A percentile compares a stretch with the other conserved stretches of the same genome.
Conservation (phyloP, 1,284 basidiomycete species). For the Trichosporon faecale region DNA sequence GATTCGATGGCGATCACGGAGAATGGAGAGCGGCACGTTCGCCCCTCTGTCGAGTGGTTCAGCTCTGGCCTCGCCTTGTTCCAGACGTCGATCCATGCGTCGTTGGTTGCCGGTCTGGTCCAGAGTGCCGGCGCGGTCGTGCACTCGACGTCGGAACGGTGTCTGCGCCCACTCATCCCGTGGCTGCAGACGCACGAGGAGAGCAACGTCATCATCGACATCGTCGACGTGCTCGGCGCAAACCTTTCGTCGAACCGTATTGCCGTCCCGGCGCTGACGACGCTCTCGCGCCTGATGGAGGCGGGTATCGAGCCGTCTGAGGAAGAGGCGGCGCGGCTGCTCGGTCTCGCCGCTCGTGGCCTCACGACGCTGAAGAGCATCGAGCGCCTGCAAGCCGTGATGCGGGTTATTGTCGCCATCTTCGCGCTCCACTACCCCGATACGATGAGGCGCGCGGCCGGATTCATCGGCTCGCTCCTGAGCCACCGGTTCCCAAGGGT, state of each 20-base stretch:
- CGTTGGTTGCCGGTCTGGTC: constrained; percentile 69
- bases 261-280: constrained; percentile 73
- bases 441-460: constrained; percentile 56
- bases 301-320: constrained; percentile 44
- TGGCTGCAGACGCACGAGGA: constrained; percentile 54
- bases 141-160: constrained; percentile 70
- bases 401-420: constrained; percentile 63
- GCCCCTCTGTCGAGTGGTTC: constrained; percentile 18
- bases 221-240: constrained; percentile 57
- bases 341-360: constrained; percentile 25
- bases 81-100: constrained; percentile 27
- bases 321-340: constrained; percentile 7
- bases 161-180: constrained; percentile 61
- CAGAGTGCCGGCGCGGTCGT: constrained; percentile 75
- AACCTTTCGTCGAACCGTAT: constrained; percentile 64
- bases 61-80: constrained; percentile 15
- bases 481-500: constrained; percentile 75
- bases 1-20: constrained; percentile 29
- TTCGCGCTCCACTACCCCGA: constrained; percentile 15
- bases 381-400: constrained; percentile 68
- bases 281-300: constrained; percentile 68
- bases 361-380: constrained; percentile 64
- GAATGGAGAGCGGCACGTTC: constrained; percentile 32
- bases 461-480: constrained; percentile 61
- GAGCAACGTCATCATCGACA: constrained; percentile 56